Percentiles rank a stretch among this genome's conserved stretches.
phyloP scores from a whole-genome alignment of 23 red algal species.

The Gracilaria gracilis region DNA sequence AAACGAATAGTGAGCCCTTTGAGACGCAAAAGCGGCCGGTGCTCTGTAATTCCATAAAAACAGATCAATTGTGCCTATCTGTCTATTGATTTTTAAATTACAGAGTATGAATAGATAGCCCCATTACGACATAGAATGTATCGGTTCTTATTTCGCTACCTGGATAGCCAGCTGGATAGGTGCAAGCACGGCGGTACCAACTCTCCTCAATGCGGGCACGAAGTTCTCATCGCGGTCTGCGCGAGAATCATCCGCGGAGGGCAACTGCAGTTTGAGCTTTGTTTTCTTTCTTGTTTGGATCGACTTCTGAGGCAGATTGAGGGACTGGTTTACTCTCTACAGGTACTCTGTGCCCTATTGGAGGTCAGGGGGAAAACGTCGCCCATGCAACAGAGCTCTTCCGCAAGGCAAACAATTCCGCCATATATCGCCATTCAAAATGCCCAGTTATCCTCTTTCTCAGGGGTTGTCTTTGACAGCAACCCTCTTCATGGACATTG shows the following conservation, averaged over 20 bases:
- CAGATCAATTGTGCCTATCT: neutral
- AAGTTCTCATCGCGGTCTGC: neutral
- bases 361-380: neutral
- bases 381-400: neutral
- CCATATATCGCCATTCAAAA: neutral
- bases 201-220: neutral
- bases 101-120: no score
- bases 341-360: no score
- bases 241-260: neutral
- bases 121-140: no score
- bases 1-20: no score
- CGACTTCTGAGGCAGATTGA: neutral
- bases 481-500: conserved; percentile 32
- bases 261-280: neutral
- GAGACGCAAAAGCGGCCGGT: neutral
- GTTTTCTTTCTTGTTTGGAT: neutral
- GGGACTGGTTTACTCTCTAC: no score
- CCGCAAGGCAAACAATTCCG: neutral
- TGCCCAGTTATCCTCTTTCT: conserved; percentile 6
- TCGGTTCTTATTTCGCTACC: no score
- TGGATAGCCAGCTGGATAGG: no score
- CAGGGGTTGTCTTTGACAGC: neutral
- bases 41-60: neutral
- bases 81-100: no score
- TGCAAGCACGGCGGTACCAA: no score